Percentiles rank a stretch among this genome's conserved stretches.
Evolutionary conservation across 306 rosid genomes (phyloP).

Genomic region (Pterocarpus santalinus): DNA sequence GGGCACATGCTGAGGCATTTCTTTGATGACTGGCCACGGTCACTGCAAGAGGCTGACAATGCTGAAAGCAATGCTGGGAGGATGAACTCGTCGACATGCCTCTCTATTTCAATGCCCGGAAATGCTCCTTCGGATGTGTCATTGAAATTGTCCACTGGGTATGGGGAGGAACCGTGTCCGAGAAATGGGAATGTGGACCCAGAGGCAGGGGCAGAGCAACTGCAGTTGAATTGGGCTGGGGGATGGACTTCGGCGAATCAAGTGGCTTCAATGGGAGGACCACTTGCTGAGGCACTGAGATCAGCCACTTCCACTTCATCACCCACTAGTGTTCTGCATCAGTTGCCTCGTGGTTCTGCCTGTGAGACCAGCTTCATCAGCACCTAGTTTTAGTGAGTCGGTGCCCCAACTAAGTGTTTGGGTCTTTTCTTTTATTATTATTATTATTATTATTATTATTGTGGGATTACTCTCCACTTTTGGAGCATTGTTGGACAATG

Average conservation of each 20-base stretch:
- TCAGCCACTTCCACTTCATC: constrained; percentile 79
- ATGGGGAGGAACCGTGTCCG: constrained; percentile 52
- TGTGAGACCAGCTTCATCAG: constrained; percentile 68
- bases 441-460: neutral
- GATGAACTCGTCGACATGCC: constrained; percentile 65
- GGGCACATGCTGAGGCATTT: constrained; percentile 87
- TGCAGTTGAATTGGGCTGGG: constrained; percentile 72
- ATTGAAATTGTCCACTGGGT: constrained; percentile 84
- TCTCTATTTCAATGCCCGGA: constrained; percentile 76
- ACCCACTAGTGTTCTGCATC: constrained; percentile 88
- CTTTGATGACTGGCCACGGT: constrained; percentile 94
- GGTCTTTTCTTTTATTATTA: neutral
- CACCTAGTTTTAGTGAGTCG: constrained; percentile 47
- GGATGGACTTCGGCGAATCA: constrained; percentile 74
- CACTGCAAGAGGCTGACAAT: constrained; percentile 65
- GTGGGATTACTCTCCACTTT: constrained; percentile 5
- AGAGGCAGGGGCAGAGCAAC: constrained; percentile 44
- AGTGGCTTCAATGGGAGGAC: constrained; percentile 94
- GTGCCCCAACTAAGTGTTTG: constrained; percentile 1
- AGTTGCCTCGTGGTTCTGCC: constrained; percentile 66
- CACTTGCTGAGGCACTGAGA: constrained; percentile 92
- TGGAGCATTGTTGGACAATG: constrained; percentile 38
- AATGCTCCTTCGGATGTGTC: constrained; percentile 80
- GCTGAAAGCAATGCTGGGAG: constrained; percentile 43
- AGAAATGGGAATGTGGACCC: constrained; percentile 52